These are phyloP conservation scores for Cutaneotrichosporon mucoides DNA, from an alignment of 1,284 basidiomycete genomes.

Conservation along the genomic window DNA sequence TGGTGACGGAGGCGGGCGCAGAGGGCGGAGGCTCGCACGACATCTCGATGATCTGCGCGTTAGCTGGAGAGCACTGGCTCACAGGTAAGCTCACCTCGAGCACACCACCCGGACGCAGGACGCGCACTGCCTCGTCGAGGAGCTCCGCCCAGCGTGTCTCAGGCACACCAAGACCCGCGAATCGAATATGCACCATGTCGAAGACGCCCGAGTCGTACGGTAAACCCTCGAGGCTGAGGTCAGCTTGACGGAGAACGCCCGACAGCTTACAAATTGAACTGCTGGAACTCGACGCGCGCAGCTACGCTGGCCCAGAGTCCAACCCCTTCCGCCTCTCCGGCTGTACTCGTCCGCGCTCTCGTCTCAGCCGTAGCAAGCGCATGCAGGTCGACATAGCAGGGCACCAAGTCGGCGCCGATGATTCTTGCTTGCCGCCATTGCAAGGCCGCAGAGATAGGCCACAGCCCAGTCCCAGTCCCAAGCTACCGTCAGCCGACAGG, in stretches of 20 bases:
- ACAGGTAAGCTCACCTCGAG: slow-evolving; percentile 33
- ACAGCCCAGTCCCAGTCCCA: slow-evolving; percentile 44
- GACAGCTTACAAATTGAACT: slow-evolving; percentile 42
- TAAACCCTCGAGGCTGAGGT: slow-evolving; percentile 35
- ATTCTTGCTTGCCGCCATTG: slow-evolving; percentile 38
- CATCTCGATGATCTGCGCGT: slow-evolving; percentile 38
- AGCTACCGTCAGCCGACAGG: slow-evolving; percentile 21
- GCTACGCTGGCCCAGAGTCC: slow-evolving; percentile 40
- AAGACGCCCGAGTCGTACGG: slow-evolving; percentile 47
- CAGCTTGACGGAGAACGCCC: background rate
- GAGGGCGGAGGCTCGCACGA: slow-evolving; percentile 30
- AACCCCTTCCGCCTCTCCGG: slow-evolving; percentile 13
- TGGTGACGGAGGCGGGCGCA: slow-evolving; percentile 23
- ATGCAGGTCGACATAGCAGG: slow-evolving; percentile 36
- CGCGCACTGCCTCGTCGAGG: slow-evolving; percentile 43
- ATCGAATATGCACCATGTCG: slow-evolving; percentile 47
- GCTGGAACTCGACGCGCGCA: slow-evolving; percentile 38
- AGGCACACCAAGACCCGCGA: slow-evolving; percentile 46
- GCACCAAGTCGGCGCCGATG: slow-evolving; percentile 42
- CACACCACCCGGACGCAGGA: slow-evolving; percentile 44
- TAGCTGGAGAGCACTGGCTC: background rate
- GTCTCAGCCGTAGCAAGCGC: slow-evolving; percentile 24
- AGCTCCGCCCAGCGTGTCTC: slow-evolving; percentile 40
- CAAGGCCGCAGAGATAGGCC: slow-evolving; percentile 45
- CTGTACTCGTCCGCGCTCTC: slow-evolving; percentile 18